Evolutionary conservation across 2,329 filamentous ascomycete genomes (phyloP), one percentile per base, ranked within the genome.

Genomic region (Trichothecium sympodiale): DNA sequence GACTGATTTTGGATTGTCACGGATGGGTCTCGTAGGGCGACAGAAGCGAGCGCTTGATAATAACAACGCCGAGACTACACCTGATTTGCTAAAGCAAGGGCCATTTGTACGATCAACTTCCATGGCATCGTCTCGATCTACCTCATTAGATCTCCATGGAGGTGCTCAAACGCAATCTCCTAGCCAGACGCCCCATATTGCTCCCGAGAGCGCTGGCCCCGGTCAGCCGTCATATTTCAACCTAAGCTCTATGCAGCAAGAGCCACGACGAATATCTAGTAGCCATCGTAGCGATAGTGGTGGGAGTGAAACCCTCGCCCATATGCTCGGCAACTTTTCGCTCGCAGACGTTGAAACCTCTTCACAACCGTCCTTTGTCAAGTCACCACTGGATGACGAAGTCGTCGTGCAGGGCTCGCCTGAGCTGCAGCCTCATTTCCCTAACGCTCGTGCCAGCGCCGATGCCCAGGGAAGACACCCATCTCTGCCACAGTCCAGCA

Each of bases 1-100:
- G 48, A 98, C 93, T 1, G 91, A 98, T 56, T 98, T 98, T 62
- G 91, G 91, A 41, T 68, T 98, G 17, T 98, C 91, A 10, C 80
- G 91, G 18, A 96, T 98, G 89, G 93, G 91, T 54, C 67, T 98
- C 43, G 83, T 98, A 41, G 91, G 91, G 40, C 83, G 91, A 49
- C 91, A 98, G 60, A 96, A 98, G 64, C 79, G 91, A 49, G 86
- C 89, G 16, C 68, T 95, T 33, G 91, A 81, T 52, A 79, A 72
- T 62, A 74, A 71, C 53, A 67, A 77, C 18, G 77, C 78, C 23
- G 89, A 98, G 44, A 77, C 81, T n/a, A 87, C 80, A 1, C 91
- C 91, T 1, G 93, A 98, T 61, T 65, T 98, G 10, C 71, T 96
- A 30, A 95, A 94, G 54, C 80, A 91, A 49, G 88, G 89, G 0